Base-by-base conservation (phyloP, 1,284 basidiomycete genomes). In the Ganoderma leucocontextum region DNA sequence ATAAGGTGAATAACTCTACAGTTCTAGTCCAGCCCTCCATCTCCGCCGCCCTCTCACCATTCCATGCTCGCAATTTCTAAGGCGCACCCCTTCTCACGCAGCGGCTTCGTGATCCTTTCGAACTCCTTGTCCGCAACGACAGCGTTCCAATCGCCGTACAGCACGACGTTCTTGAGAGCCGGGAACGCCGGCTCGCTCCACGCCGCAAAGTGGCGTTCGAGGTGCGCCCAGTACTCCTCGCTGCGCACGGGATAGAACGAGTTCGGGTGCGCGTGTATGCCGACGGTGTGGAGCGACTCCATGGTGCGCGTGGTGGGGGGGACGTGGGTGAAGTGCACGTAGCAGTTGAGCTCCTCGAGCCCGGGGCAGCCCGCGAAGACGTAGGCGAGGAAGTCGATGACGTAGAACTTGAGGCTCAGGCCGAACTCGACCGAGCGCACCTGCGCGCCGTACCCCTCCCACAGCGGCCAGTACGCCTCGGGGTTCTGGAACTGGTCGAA, bases 351-450 rank as follows among this genome's bases (percentile, higher is more conserved):
- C 70, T 84, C 80, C 67, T 81, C 80, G 42, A 90, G 80, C 52
- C 78, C 80, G 0, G 83, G 79, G 73, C 88, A 89, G 13, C 76
- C 74, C 17, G 76, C 78, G 60, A 91, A 78, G 73, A 89, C 82
- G 25, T 77, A 68, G 3, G 83, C 75, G 66, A 89, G 76, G 68
- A 83, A 77, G 72, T 89, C 87, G 60, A 77, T 75, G 66, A 84
- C 77, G 64, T 83, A 79, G 77, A 90, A 90, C 65, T 82, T 83
- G 58, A 88, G 72, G 75, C 85, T 82, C 69, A 79, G 82, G 41
- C 89, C 89, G 64, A 91, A 83, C 75, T 91, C 89, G 38, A 91
- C 80, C 4, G 80, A 82, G 68, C 80, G 80, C 52, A 92, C 80
- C 73, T 86, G 87, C 44, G 71, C 68, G 29, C 88, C 88, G 68